Evolutionary conservation across 106 monocot species (phyloP).

Genomic region (Platanthera zijinensis): DNA sequence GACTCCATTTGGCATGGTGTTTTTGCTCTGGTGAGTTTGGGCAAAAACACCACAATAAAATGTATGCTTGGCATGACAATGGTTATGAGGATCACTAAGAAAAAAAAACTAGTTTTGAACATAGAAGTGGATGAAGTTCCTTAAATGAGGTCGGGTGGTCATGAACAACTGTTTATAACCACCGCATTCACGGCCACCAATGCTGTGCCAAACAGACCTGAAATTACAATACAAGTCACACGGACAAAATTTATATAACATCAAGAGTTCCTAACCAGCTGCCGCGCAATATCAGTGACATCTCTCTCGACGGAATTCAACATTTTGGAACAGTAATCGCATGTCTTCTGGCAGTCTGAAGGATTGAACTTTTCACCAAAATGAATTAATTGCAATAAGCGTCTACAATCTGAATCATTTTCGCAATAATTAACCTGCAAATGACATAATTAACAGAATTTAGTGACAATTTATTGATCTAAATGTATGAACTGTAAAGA

Average conservation of each 20-base stretch:
- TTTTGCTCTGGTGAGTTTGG: no score
- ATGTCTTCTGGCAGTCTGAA: conserved; percentile 58
- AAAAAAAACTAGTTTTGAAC: no score
- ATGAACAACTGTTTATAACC: no score
- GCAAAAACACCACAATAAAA: no score
- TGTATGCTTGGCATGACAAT: no score
- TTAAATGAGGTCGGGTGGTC: no score
- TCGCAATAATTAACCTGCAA: conserved; percentile 93
- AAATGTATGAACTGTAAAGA: neutral
- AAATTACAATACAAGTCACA: neutral
- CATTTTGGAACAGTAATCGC: conserved; percentile 81
- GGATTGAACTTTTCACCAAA: conserved; percentile 97
- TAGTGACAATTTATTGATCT: neutral
- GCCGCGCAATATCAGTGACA: conserved; percentile 70
- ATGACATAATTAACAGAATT: neutral
- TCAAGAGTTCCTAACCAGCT: conserved; percentile 47
- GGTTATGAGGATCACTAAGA: no score
- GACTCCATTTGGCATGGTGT: neutral
- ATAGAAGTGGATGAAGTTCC: no score
- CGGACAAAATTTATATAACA: neutral
- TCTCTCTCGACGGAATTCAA: conserved; percentile 57
- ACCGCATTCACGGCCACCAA: no score
- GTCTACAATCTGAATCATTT: conserved; percentile 86
- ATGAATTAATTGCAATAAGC: conserved; percentile 82
- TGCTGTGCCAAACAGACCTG: neutral